phyloP scores from a whole-genome alignment of 257 asterid species.

The Nicotiana tomentosiformis region DNA sequence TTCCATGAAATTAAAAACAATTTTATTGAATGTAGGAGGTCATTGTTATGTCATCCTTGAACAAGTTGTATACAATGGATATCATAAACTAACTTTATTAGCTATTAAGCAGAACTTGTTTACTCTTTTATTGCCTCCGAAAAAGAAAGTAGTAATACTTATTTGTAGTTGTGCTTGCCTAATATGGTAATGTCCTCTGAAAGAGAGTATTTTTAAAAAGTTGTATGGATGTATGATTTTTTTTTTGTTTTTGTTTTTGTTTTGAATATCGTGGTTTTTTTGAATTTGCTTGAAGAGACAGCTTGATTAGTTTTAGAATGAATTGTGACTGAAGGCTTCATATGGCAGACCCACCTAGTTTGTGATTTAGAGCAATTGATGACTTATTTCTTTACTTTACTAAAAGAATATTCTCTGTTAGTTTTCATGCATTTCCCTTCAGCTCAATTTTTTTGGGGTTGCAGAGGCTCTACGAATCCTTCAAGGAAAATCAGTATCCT shows the following conservation, averaged over 20 bases:
- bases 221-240: not conserved
- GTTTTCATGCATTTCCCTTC: not conserved
- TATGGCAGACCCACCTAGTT: not conserved
- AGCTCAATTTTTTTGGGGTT: constrained; percentile 2
- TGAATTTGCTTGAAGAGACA: not conserved
- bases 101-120: not conserved
- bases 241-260: too few species aligned
- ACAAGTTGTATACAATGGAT: not conserved
- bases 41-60: not conserved
- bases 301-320: not conserved
- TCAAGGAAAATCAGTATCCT: constrained; percentile 77
- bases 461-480: constrained; percentile 73
- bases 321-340: not conserved
- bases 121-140: not conserved
- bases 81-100: not conserved
- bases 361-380: not conserved
- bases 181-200: not conserved
- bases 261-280: not conserved
- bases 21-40: not conserved
- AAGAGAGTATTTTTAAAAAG: not conserved
- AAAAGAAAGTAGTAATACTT: not conserved
- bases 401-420: not conserved
- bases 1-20: not conserved
- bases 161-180: not conserved
- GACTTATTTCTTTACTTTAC: not conserved